Evolutionary conservation across 768 basidiomycete genomes (phyloP).

Genomic region (Suillus luteus): DNA sequence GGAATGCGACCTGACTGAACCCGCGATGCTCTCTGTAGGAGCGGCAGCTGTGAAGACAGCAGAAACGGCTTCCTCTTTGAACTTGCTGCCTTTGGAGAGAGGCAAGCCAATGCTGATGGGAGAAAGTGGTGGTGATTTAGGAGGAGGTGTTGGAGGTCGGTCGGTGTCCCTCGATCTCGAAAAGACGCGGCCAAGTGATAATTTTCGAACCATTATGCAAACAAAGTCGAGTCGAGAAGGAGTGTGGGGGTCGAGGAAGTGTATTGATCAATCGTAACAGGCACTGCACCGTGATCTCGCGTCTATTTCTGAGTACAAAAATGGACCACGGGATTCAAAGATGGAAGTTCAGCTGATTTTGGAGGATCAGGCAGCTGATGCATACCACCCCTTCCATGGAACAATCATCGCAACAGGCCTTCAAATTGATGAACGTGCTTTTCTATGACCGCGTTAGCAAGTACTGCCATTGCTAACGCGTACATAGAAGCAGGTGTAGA

Average conservation of each 20-base stretch:
- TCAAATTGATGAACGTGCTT: not conserved
- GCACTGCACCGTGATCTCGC: not conserved
- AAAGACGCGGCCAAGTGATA: not conserved
- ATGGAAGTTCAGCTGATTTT: not conserved
- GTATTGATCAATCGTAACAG: not conserved
- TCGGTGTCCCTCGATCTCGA: conserved; percentile 11
- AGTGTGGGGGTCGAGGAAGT: not conserved
- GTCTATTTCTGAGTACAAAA: not conserved
- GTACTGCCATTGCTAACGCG: not conserved
- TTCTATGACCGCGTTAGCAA: not conserved
- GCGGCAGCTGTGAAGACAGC: conserved; percentile 19
- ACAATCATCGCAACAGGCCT: not conserved
- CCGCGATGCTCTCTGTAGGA: not conserved
- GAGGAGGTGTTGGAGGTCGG: conserved; percentile 17
- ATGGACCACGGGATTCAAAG: not conserved
- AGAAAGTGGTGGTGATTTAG: conserved; percentile 20
- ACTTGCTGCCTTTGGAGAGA: conserved; percentile 30
- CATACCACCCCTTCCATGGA: not conserved
- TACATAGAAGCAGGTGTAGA: too few relatives aligned
- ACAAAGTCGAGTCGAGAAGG: not conserved
- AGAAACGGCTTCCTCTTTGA: conserved; percentile 28
- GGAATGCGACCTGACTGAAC: not conserved
- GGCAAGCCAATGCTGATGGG: conserved; percentile 18
- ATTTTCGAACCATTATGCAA: conserved; percentile 21
- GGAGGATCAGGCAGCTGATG: not conserved